phyloP scores from a whole-genome alignment of 148 eudicot genomes.

The Cornus suecica region DNA sequence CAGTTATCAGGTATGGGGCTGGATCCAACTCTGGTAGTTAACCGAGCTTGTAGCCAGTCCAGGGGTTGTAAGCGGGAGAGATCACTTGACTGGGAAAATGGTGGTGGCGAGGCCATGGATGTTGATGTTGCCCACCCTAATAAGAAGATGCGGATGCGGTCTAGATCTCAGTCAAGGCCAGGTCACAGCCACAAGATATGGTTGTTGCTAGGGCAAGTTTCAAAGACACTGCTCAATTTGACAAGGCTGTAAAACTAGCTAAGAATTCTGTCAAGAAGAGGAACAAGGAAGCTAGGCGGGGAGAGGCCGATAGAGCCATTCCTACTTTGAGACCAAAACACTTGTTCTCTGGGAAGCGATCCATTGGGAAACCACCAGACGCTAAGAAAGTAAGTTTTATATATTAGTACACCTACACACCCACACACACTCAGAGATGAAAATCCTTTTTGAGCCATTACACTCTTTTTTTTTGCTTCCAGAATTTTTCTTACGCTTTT shows the following conservation, averaged over 20 bases:
- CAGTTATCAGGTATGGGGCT: constrained; percentile 52
- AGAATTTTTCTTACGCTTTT: no score
- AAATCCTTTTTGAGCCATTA: no score
- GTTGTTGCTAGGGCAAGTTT: constrained; percentile 65
- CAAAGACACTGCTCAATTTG: constrained; percentile 52
- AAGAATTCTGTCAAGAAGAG: constrained; percentile 41
- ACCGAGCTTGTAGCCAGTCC: constrained; percentile 61
- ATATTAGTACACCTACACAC: no score
- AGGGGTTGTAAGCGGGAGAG: constrained; percentile 80
- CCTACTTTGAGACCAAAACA: constrained; percentile 62
- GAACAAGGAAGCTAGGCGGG: constrained; percentile 56
- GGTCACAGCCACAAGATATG: constrained; percentile 53
- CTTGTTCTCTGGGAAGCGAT: constrained; percentile 60
- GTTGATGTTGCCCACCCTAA: constrained; percentile 43
- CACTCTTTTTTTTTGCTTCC: no score
- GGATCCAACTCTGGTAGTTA: constrained; percentile 54
- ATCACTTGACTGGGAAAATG: constrained; percentile 26
- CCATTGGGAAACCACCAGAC: constrained; percentile 59
- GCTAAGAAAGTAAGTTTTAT: no score
- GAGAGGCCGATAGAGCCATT: constrained; percentile 66
- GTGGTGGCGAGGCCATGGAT: constrained; percentile 46
- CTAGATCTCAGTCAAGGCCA: constrained; percentile 40
- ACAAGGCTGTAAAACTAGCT: constrained; percentile 53
- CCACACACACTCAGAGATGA: no score
- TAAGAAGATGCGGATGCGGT: constrained; percentile 51